Evolutionary conservation across 2,329 filamentous ascomycete genomes (phyloP), one percentile per base, ranked within the genome.

Genomic region (Paraphoma chrysanthemicola): DNA sequence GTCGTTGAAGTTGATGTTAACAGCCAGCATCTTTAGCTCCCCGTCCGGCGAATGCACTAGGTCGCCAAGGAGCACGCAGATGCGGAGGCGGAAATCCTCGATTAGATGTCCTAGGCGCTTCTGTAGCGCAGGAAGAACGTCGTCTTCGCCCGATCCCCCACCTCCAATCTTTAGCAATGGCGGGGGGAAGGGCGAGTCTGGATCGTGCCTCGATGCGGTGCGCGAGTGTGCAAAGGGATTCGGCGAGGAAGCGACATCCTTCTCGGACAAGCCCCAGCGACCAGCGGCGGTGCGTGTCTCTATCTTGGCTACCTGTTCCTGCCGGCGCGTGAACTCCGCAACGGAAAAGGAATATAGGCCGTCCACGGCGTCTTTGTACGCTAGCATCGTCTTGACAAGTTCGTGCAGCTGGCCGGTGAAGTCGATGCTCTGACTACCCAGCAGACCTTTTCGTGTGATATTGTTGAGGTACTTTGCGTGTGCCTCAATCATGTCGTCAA

Each of bases 1-100:
- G 74, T 98, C 94, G 78, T 99, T 99, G 78, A 98, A 99, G 79
- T 98, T 99, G 92, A 99, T 98, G 41, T 95, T 91, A 45, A 98
- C 93, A 39, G 92, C 95, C 64, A 99, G 80, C 82, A 98, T 98
- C 52, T 94, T 85, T 88, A 99, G 92, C 76, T 99, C 95, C 49
- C 93, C 89, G 75, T 99, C 95, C 0, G 93, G 90, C 78, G 98
- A 94, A 78, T 96, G 94, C 8, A 92, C 90, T 61, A 99, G 77
- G 75, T 99, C 96, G 12, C 95, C 93, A 3, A 99, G 81, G 52
- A 99, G 80, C 41, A 93, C 82, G 74, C 92, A 92, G 47, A 98
- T 85, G 29, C 90, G 86, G 1, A 85, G 84, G 58, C 87, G 85
- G 80, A 98, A 99, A 56, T 92, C 90, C 11, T 83, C 81, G 9